A percentile compares a stretch with the other conserved stretches of the same genome.
Conservation (phyloP, 163 green algal genomes). For the Scenedesmus sp. region DNA sequence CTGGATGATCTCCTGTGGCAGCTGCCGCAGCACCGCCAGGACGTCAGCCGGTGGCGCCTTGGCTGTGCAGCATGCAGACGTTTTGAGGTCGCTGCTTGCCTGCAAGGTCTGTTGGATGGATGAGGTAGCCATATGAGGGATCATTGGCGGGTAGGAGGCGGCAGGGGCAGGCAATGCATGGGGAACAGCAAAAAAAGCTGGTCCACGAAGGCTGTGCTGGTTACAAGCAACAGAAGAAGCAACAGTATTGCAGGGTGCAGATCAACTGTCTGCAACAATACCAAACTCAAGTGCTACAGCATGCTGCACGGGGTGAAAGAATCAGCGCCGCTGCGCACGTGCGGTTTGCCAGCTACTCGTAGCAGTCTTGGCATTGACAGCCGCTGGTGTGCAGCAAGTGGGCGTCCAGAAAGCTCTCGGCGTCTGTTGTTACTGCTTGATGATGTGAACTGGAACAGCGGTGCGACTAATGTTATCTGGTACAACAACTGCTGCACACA, state of each 20-base stretch:
- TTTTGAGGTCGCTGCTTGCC: slow-evolving; percentile 86
- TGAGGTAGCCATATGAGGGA: neutral
- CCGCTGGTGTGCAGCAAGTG: neutral
- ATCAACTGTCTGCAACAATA: neutral
- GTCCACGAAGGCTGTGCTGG: neutral
- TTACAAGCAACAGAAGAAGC: neutral
- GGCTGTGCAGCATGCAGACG: slow-evolving; percentile 80
- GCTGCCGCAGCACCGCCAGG: slow-evolving; percentile 60
- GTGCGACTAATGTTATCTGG: neutral
- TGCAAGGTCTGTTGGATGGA: slow-evolving; percentile 64
- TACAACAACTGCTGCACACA: neutral
- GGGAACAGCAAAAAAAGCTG: neutral
- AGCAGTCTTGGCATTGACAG: neutral
- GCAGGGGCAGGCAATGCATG: neutral
- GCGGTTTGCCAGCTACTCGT: no score
- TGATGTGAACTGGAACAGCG: neutral
- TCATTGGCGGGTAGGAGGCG: no score
- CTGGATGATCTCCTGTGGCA: slow-evolving; percentile 87
- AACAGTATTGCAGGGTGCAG: no score
- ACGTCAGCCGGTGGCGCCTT: slow-evolving; percentile 73
- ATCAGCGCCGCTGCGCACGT: neutral
- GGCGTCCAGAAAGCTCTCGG: no score
- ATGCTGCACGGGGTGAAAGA: neutral
- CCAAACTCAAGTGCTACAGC: no score
- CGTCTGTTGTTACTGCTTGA: neutral